Conservation (phyloP, 169 alveolate genomes). For the Besnoitia besnoiti region DNA sequence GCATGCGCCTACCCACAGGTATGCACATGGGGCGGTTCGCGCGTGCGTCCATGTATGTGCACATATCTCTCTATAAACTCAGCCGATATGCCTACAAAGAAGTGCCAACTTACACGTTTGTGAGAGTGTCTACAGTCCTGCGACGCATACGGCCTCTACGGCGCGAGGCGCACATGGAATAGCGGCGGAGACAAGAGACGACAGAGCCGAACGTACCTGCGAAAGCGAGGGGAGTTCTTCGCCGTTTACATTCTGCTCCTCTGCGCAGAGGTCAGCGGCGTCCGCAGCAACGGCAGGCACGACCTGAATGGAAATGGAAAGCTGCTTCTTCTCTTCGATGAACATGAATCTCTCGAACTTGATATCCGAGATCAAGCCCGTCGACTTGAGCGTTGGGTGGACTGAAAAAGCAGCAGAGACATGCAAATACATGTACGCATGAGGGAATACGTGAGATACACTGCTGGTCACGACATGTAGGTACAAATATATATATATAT, state of each 20-base stretch:
- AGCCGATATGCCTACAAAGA: too few species aligned
- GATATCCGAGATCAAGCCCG: neutral
- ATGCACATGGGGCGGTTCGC: too few species aligned
- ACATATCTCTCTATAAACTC: too few species aligned
- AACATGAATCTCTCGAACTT: neutral
- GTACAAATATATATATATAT: neutral
- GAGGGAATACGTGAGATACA: neutral
- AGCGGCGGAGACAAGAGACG: too few species aligned
- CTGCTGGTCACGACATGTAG: neutral
- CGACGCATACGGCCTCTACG: too few species aligned
- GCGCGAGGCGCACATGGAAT: too few species aligned
- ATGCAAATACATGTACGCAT: neutral
- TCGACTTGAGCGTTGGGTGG: slow-evolving; percentile 4
- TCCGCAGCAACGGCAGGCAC: neutral
- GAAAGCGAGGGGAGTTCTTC: neutral
- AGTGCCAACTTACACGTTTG: too few species aligned
- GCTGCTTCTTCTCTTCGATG: slow-evolving; percentile 13
- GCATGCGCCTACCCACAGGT: too few species aligned
- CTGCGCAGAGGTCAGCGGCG: neutral
- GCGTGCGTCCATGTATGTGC: too few species aligned
- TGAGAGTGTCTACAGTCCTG: too few species aligned
- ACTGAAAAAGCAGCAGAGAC: neutral
- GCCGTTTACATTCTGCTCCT: neutral
- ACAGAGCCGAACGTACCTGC: too few species aligned
- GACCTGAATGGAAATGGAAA: neutral